Base-by-base conservation (phyloP, 2,329 filamentous ascomycete genomes). In the Fusarium sp. region DNA sequence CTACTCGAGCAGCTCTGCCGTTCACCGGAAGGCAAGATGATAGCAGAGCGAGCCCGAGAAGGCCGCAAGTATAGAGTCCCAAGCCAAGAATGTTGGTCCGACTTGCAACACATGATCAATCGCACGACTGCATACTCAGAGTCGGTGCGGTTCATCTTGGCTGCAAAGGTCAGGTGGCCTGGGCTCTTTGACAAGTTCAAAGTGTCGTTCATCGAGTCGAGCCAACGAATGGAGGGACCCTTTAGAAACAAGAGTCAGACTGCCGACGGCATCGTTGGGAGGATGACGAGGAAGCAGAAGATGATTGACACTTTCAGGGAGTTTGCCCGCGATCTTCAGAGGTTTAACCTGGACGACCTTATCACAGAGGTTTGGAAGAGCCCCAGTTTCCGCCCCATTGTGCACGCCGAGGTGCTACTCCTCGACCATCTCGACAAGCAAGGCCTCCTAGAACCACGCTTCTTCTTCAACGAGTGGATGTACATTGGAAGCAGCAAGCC, bases 401-500 rank as follows among this genome's bases (percentile, higher is more conserved):
- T 83, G 0, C 82, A 84, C 39, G 79, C 81, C 7, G 82, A 84
- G 54, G 68, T 82, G 0, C 69, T 82, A 0, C 66, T 82, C 0
- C 72, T 79, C 14, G 72, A 78, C 9, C 73, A 78, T 4, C 68
- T 79, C 13, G 61, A 79, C 18, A 64, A 68, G 37, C 14, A 67
- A 4, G 70, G 68, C 0, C 72, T 73, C 1, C 68, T 72, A 0
- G 61, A 67, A 14, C 58, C 34, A 0, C 11, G 71, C 0, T 72
- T 70, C 10, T 83, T 81, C 75, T 83, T 80, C 71, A 70, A 76
- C 2, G 62, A 48, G 43, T 76, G 73, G 50, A 76, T 76, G 32
- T 83, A 83, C 61, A 81, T 84, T 20, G 82, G 82, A 8, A 72
- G 72, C 56, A 82, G 80, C 75, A 84, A 84, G 64, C 82, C 82